Evolutionary conservation across 371 early-diverging fungal genomes (phyloP).

Genomic region (Astathelohania contejeani): DNA sequence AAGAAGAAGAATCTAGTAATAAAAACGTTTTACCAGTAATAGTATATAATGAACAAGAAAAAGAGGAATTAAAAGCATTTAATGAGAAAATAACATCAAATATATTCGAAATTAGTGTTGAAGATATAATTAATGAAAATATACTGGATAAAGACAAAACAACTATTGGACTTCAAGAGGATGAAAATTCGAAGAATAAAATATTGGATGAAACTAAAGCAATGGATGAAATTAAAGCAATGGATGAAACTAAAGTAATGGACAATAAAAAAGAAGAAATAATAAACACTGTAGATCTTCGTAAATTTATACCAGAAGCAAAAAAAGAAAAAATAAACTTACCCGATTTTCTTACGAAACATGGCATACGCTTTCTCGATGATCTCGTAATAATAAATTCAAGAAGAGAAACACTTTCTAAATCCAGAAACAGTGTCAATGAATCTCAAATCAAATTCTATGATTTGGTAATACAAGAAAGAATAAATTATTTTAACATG

Average conservation of each 20-base stretch:
- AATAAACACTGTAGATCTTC: slow-evolving; percentile 34
- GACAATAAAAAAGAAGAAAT: too few species aligned
- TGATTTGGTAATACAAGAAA: too few species aligned
- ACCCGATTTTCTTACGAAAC: slow-evolving; percentile 19
- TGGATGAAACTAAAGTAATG: not conserved
- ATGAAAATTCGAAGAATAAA: not conserved
- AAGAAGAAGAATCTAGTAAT: too few species aligned
- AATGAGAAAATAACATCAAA: not conserved
- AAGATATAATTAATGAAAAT: not conserved
- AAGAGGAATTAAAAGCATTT: not conserved
- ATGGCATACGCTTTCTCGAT: slow-evolving; percentile 42
- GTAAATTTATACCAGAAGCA: slow-evolving; percentile 18
- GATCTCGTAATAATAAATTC: slow-evolving; percentile 8
- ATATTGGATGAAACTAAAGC: not conserved
- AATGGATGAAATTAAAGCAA: not conserved
- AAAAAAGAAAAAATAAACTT: slow-evolving; percentile 16
- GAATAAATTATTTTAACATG: slow-evolving; percentile 31
- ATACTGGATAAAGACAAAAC: not conserved
- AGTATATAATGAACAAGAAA: not conserved
- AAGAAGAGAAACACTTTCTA: slow-evolving; percentile 33
- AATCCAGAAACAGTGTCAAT: slow-evolving; percentile 31
- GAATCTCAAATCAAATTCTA: slow-evolving; percentile 10
- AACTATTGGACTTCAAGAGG: not conserved
- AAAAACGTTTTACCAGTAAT: not conserved
- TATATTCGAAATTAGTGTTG: not conserved